A percentile compares a stretch with the other conserved stretches of the same genome.
Conservation (phyloP, 2,329 filamentous ascomycete species). For the Aspergillus thermomutatus region DNA sequence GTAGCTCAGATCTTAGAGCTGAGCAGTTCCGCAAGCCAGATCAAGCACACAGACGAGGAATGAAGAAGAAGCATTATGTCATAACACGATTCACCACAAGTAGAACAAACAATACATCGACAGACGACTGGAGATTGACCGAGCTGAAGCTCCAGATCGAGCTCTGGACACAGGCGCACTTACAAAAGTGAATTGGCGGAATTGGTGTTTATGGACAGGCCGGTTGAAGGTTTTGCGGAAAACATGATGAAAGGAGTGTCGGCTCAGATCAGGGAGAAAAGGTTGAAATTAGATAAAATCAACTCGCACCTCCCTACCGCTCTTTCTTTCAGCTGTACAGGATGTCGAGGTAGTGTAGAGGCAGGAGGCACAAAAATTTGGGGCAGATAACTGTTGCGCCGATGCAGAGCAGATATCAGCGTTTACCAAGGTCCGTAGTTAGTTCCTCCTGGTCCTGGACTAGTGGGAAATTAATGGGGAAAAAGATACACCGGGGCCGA, state of each 20-base stretch:
- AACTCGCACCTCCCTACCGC: background rate
- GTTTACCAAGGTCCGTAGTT: background rate
- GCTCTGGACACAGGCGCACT: slow-evolving; percentile 19
- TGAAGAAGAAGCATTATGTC: background rate
- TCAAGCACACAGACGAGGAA: background rate
- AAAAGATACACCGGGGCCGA: slow-evolving; percentile 19
- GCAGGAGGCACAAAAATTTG: background rate
- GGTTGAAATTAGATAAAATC: background rate
- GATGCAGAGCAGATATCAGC: slow-evolving; percentile 1
- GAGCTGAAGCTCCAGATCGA: background rate
- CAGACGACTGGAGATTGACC: background rate
- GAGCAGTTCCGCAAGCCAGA: background rate
- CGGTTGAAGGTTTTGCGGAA: slow-evolving; percentile 33
- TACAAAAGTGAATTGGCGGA: slow-evolving; percentile 48
- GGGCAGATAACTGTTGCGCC: slow-evolving; percentile 1
- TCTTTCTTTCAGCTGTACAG: background rate
- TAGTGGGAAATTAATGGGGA: slow-evolving; percentile 8
- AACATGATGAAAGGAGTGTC: slow-evolving; percentile 27
- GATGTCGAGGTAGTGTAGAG: background rate
- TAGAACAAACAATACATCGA: background rate
- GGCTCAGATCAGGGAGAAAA: background rate
- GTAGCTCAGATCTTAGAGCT: background rate
- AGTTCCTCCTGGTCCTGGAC: no score
- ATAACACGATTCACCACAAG: background rate
- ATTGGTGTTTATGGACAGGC: slow-evolving; percentile 54